Evolutionary conservation across 2,329 filamentous ascomycete species (phyloP).

Genomic region (Colletotrichum scovillei): DNA sequence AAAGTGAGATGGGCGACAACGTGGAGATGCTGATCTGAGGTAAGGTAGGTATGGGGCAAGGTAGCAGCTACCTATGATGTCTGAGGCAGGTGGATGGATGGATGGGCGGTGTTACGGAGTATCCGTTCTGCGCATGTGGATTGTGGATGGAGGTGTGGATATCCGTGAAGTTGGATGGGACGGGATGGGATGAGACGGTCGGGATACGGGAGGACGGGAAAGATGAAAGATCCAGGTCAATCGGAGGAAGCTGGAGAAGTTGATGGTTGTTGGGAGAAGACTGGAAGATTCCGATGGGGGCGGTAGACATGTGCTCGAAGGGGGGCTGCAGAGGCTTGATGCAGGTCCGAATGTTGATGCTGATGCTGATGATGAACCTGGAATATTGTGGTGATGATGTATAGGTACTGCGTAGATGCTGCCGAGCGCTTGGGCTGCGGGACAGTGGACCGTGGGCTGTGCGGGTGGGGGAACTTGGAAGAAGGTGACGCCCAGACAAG

Average conservation of each 20-base stretch:
- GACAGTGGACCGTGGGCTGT: background rate
- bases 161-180: background rate
- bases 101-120: background rate
- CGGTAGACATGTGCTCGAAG: background rate
- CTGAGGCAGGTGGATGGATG: background rate
- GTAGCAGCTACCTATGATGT: background rate
- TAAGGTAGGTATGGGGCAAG: background rate
- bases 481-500: conserved; percentile 3
- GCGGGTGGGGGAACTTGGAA: background rate
- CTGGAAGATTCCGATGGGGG: background rate
- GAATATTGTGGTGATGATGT: background rate
- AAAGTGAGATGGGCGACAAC: conserved; percentile 4
- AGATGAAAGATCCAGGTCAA: background rate
- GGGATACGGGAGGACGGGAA: background rate
- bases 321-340: background rate
- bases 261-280: too few relatives aligned
- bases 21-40: conserved; percentile 7
- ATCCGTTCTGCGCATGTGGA: background rate
- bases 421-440: background rate
- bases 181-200: background rate
- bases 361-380: background rate
- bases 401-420: background rate
- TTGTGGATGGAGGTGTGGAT: background rate
- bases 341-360: background rate
- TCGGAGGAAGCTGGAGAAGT: background rate